Evolutionary conservation across 2,329 filamentous ascomycete genomes (phyloP), one percentile per base, ranked within the genome.

Genomic region (Drechslerella dactyloides): DNA sequence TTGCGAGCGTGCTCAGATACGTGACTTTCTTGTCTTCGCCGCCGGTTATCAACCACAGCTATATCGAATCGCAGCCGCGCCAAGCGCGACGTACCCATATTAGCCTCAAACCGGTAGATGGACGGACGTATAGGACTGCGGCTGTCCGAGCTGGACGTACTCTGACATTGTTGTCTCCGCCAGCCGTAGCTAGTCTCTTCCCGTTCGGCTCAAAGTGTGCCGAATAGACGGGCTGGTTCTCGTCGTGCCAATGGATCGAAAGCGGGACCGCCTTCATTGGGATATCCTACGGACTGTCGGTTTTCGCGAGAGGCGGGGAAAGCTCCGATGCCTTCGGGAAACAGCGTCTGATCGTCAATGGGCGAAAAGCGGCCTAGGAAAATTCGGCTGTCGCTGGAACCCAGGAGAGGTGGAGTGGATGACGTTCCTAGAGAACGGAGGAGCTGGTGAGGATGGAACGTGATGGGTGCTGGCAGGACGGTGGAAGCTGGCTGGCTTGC

Each of bases 211-310:
- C 93, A 79, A 97, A 99, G 80, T 97, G 93, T 76, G 92, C 91
- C 48, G 93, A 97, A 82, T 97, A 99, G 79, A 99, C 93, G 69
- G 94, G 94, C 77, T 91, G 88, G 82, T 96, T 96, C 79, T 96
- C 91, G 81, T 97, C 91, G 82, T 99, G 96, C 94, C 94, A 99
- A 84, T 96, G 91, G 82, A 99, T 93, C 79, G 97, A 93, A 76
- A 99, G 85, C 77, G 94, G 93, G 78, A 91, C 89, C 79, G 92
- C 93, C 86, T 96, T 97, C 94, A 99, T 99, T 79, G 80, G 83
- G 54, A 53, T 17, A 24, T 24, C 33, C 52, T 53, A 46, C 33
- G 51, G 40, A 52, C 19, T 56, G 15, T 48, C 27, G 3, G 27
- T 33, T 37, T 23, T 53, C 44, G 51, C 61, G 53, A 62, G 58